Percentiles rank a stretch among this genome's conserved stretches.
Evolutionary conservation across 2,329 filamentous ascomycete genomes (phyloP).

Genomic region (Thermothelomyces thermophilus): DNA sequence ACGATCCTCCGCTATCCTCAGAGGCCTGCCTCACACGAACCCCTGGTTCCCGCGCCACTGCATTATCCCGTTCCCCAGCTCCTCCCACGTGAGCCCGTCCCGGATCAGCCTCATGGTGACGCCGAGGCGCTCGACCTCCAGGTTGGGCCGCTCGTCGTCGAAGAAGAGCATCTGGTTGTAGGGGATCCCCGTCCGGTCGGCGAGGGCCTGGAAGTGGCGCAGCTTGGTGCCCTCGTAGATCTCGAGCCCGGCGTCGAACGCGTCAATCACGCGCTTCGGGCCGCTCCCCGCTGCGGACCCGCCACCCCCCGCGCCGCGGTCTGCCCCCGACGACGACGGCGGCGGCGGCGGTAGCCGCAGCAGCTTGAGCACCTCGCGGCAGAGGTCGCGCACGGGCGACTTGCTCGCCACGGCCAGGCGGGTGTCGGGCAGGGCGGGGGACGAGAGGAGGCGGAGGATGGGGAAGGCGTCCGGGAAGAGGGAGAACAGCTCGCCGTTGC

Average conservation of each 20-base stretch:
- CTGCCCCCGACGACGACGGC: neutral
- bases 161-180: conserved; percentile 93
- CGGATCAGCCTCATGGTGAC: conserved; percentile 78
- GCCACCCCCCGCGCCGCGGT: conserved; percentile 12
- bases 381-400: conserved; percentile 72
- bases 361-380: conserved; percentile 70
- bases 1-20: too few species aligned
- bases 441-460: conserved; percentile 46
- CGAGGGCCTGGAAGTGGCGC: conserved; percentile 72
- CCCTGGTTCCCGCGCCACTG: conserved; percentile 73
- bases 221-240: conserved; percentile 76
- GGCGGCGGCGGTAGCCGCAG: conserved; percentile 47
- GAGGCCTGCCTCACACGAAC: conserved; percentile 5
- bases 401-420: conserved; percentile 70
- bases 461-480: conserved; percentile 66
- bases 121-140: conserved; percentile 71
- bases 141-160: conserved; percentile 82
- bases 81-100: conserved; percentile 69
- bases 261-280: conserved; percentile 46
- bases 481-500: conserved; percentile 57
- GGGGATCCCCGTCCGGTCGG: conserved; percentile 60
- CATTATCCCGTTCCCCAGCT: conserved; percentile 71
- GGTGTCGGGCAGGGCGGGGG: conserved; percentile 39
- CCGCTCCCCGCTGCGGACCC: neutral
- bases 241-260: conserved; percentile 56